Evolutionary conservation across 2,329 filamentous ascomycete genomes (phyloP), one percentile per base, ranked within the genome.

Genomic region (Triangularia verruculosa): DNA sequence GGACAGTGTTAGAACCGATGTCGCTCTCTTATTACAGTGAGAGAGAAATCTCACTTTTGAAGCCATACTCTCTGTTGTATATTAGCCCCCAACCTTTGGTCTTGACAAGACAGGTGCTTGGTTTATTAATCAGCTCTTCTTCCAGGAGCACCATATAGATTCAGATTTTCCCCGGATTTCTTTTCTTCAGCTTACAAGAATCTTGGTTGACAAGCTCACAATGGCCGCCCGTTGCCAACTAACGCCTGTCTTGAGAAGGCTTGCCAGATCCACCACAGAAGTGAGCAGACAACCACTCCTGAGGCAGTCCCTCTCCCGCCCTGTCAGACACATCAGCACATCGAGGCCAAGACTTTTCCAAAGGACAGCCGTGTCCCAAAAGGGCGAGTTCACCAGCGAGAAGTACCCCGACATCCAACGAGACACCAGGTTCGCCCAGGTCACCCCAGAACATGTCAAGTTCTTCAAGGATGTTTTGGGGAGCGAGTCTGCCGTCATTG

Each of bases 391-490:
- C 79, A 99, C 95, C 15, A 87, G 91, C 61, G 91, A 97, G 70
- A 90, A 88, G 61, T 95, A 96, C 73, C 94, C 95, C 8, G 83
- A 90, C 64, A 81, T 99, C 72, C 86, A 93, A 79, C 86, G 95
- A 69, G 87, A 97, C 72, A 76, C 86, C 13, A 88, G 87, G 27
- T 99, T 95, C 76, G 80, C 87, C 28, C 77, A 87, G 73, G 78
- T 99, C 70, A 92, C 88, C 2, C 76, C 82, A 53, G 89, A 94
- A 43, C 90, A 99, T 82, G 91, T 98, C 61, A 82, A 86, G 57
- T 88, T 86, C 78, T 97, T 99, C 83, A 88, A 89, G 74, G 80
- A 86, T 20, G 78, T 97, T n/a, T 83, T 99, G 32, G 91, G 92
- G 61, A 84, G 85, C 57, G 86, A 89, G 34, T 91, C 90, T 34